phyloP scores from a whole-genome alignment of 2,329 filamentous ascomycete genomes.

The Botrytis pseudocinerea region DNA sequence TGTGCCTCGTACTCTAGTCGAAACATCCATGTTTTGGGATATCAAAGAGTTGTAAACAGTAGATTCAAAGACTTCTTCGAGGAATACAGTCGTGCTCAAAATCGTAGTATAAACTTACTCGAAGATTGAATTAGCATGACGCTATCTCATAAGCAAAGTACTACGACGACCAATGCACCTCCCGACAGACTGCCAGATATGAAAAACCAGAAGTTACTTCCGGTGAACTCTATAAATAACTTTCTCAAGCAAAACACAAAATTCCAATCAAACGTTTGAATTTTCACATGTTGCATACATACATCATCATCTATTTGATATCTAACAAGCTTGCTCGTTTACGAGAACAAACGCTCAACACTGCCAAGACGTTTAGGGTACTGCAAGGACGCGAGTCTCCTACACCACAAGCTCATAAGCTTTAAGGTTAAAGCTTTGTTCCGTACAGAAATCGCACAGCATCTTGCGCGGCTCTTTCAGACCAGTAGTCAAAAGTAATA shows the following conservation, averaged over 20 bases:
- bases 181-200: not conserved
- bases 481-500: not conserved
- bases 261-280: not conserved
- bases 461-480: not conserved
- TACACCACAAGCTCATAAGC: not conserved
- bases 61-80: not conserved
- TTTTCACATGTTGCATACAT: not conserved
- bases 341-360: not conserved
- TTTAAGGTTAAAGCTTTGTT: not conserved
- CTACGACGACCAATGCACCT: not conserved
- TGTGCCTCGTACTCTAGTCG: not conserved
- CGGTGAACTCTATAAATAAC: not conserved
- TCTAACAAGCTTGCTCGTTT: not conserved
- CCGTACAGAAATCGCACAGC: not conserved
- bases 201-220: not conserved
- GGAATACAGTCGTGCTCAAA: not conserved
- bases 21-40: not conserved
- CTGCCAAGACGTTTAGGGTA: conserved; percentile 22
- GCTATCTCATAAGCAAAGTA: not conserved
- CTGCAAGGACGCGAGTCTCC: conserved; percentile 21
- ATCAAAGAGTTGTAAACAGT: not conserved
- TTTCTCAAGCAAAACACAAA: not conserved
- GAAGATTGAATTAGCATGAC: not conserved
- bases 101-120: not conserved
- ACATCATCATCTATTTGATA: not conserved